Percentiles rank a stretch among this genome's conserved stretches.
These are phyloP conservation scores for Cytidiella melzeri DNA, from an alignment of 768 basidiomycete species.

Conservation along the genomic window DNA sequence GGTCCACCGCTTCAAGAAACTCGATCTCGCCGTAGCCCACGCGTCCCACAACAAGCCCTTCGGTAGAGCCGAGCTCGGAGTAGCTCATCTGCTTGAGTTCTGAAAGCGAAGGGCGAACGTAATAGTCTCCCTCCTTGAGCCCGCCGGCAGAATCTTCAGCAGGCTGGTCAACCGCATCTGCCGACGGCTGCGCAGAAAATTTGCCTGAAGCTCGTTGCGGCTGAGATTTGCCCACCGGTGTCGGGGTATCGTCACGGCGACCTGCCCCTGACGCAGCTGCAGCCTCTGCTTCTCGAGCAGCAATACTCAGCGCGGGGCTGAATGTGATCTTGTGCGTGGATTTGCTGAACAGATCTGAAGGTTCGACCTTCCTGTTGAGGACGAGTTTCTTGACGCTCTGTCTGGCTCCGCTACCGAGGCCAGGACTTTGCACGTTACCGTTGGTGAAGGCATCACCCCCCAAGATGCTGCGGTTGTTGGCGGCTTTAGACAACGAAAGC, in stretches of 20 bases:
- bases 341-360: constrained; percentile 54
- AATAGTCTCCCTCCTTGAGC: constrained; percentile 86
- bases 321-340: constrained; percentile 53
- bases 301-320: constrained; percentile 68
- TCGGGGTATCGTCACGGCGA: constrained; percentile 21
- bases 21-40: constrained; percentile 84
- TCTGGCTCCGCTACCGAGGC: constrained; percentile 61
- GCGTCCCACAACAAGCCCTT: constrained; percentile 83
- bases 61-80: constrained; percentile 66
- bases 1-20: constrained; percentile 75
- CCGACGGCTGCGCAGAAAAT: constrained; percentile 31
- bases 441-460: constrained; percentile 59
- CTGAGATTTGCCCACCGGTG: constrained; percentile 11
- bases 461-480: constrained; percentile 32
- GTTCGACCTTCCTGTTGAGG: constrained; percentile 77
- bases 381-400: constrained; percentile 93
- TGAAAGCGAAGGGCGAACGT: constrained; percentile 73
- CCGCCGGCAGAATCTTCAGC: constrained; percentile 26
- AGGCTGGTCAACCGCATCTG: constrained; percentile 31
- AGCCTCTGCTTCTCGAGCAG: constrained; percentile 68
- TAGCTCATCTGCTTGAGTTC: constrained; percentile 66
- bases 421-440: constrained; percentile 49
- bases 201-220: constrained; percentile 35
- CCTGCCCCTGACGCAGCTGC: constrained; percentile 27
- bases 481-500: constrained; percentile 43